These are phyloP conservation scores for Monosporascus cannonballus DNA, from an alignment of 2,329 filamentous ascomycete species.

Conservation along the genomic window DNA sequence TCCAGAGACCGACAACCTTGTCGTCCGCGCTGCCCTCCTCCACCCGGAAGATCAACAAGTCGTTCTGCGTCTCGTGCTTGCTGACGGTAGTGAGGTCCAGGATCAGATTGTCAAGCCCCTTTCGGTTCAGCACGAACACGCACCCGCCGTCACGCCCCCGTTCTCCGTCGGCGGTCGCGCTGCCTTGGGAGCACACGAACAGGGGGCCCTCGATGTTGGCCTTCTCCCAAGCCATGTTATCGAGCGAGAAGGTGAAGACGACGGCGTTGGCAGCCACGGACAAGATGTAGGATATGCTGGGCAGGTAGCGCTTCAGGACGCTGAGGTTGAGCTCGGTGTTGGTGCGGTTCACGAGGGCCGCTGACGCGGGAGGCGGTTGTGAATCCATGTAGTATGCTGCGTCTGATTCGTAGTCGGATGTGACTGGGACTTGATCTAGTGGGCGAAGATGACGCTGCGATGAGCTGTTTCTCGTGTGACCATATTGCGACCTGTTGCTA, in stretches of 20 bases:
- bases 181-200: slow-evolving; percentile 69
- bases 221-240: slow-evolving; percentile 73
- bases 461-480: slow-evolving; percentile 27
- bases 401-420: slow-evolving; percentile 63
- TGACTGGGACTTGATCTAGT: slow-evolving; percentile 23
- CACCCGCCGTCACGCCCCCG: slow-evolving; percentile 32
- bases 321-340: slow-evolving; percentile 84
- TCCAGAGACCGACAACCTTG: slow-evolving; percentile 19
- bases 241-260: slow-evolving; percentile 67
- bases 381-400: slow-evolving; percentile 42
- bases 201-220: slow-evolving; percentile 78
- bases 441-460: slow-evolving; percentile 21
- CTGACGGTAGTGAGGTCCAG: slow-evolving; percentile 55
- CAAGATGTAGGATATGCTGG: slow-evolving; percentile 65
- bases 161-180: slow-evolving; percentile 28
- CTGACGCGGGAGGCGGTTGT: slow-evolving; percentile 34
- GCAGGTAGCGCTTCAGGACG: slow-evolving; percentile 76
- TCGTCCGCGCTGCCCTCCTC: slow-evolving; percentile 17
- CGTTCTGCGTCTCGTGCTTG: slow-evolving; percentile 57
- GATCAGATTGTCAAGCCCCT: slow-evolving; percentile 64
- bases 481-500: slow-evolving; percentile 30
- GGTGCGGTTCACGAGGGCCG: slow-evolving; percentile 55
- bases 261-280: slow-evolving; percentile 81
- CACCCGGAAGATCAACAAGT: slow-evolving; percentile 47
- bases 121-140: slow-evolving; percentile 69